Evolutionary conservation across 1,284 basidiomycete species (phyloP).

Genomic region (Tremellales sp.): DNA sequence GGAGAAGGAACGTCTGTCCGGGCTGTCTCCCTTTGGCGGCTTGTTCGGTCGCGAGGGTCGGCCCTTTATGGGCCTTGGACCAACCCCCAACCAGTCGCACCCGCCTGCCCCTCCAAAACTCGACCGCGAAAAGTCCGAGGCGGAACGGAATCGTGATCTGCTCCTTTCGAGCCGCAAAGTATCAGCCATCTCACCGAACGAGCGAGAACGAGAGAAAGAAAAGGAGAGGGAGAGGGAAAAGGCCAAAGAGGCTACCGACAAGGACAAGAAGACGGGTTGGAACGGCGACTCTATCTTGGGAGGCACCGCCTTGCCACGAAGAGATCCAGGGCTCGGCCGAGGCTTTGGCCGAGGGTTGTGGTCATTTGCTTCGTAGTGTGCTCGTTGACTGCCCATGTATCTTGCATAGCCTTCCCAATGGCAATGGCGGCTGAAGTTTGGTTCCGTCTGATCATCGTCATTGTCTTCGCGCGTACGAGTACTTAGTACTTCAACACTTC

Average conservation of each 20-base stretch:
- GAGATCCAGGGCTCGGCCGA: slow-evolving; percentile 18
- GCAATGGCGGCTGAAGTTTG: no score
- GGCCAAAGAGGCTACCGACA: not conserved
- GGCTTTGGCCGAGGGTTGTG: slow-evolving; percentile 31
- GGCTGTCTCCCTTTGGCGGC: not conserved
- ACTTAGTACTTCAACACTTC: no score
- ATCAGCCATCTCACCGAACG: slow-evolving; percentile 24
- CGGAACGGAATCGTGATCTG: slow-evolving; percentile 35
- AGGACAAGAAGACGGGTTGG: slow-evolving; percentile 9
- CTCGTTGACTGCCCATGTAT: no score
- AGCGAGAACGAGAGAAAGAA: slow-evolving; percentile 3
- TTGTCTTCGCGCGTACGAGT: no score
- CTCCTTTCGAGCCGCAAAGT: slow-evolving; percentile 29
- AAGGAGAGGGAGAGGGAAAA: slow-evolving; percentile 1
- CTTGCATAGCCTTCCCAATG: no score
- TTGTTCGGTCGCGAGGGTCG: not conserved
- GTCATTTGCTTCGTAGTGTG: no score
- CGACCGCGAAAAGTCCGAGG: slow-evolving; percentile 20
- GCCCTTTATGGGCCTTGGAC: not conserved
- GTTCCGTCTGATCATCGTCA: no score
- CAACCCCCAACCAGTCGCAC: not conserved
- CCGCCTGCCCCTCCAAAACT: not conserved
- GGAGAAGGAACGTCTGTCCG: slow-evolving; percentile 5
- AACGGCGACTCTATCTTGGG: slow-evolving; percentile 20
- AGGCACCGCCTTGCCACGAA: slow-evolving; percentile 25